Base-by-base conservation (phyloP, 805 yeast species). In the Kuraishia piskuri region DNA sequence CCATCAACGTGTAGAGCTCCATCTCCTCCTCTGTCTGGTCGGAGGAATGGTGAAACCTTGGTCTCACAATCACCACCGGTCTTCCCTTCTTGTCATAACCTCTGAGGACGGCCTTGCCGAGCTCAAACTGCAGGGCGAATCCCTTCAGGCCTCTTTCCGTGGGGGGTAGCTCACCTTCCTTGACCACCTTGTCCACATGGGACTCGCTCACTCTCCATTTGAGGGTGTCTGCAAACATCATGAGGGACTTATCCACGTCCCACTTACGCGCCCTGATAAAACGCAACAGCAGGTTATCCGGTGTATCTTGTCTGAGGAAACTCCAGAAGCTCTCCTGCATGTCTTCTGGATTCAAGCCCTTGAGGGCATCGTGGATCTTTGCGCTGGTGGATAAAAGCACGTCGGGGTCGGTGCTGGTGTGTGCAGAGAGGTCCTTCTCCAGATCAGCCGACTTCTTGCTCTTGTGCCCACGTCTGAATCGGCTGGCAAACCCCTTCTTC, bases 191-290 rank as follows among this genome's bases (percentile, higher is more conserved):
- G 61, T 88, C 90, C 26, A 84, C 82, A 7, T 80, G 72, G 53
- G 76, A 75, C 56, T 80, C 86, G 46, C 76, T 74, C 17, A 72
- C 57, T 64, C 97, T 82, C 96, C 97, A 91, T 56, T 78, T 74
- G 59, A 89, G 66, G 5, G 95, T 84, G 56, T 78, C 74, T n/a
- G 84, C 75, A 51, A 89, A 63, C 96, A 90, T 90, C 21, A 73
- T 72, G 54, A 88, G 65, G 0, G 90, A 76, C 62, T 83, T 80
- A 59, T 82, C 84, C 22, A 83, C 75, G 58, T 86, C 82, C 84
- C 90, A 90, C 69, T 90, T 90, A 69, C 97, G 83, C 44, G 97
- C 97, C 60, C 96, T 77, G 23, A 88, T 69, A 62, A 86, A 91
- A 61, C 96, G 78, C 62, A 91, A 74, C 26, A 89, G 51, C 59